Evolutionary conservation across 495 filamentous ascomycete genomes (phyloP), one percentile per base, ranked within the genome.

Genomic region (Glarea lozoyensis): DNA sequence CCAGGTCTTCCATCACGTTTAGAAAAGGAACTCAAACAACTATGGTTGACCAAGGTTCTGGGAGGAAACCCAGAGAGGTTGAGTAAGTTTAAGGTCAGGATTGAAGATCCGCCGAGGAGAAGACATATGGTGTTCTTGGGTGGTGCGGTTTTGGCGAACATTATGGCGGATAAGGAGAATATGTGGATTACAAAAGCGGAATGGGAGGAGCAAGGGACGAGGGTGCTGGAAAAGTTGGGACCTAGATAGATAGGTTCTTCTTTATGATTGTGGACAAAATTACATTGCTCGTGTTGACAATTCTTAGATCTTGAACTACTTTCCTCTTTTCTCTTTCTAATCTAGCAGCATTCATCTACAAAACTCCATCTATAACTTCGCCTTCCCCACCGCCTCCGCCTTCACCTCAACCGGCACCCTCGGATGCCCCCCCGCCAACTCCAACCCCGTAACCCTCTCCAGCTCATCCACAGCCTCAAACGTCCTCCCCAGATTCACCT

Each of bases 71-170:
- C 92, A 11, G 89, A 95, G 63, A 75, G 92, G 50, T 63, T 99
- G 50, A 88, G 77, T 65, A 99, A 97, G 81, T 97, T 99, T 75
- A 97, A 96, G 75, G 88, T 97, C 27, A 79, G 92, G 59, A 96
- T 99, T 64, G 93, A 99, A 58, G 92, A 99, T 60, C 93, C 92
- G 34, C 92, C 92, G 13, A 76, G 92, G 65, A 77, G 92, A 61
- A 77, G 89, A 59, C 93, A 99, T 65, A 97, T 99, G 92, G 93
- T 97, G 3, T 99, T 99, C 78, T 64, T 97, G 42, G 92, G 92
- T 45, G 92, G 92, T 57, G 93, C 92, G 7, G 93, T 99, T 36
- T 73, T 99, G 40, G 92, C 92, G 47, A 96, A 95, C 60, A 88
- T 98, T 67, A 97, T 98, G 81, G 88, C 92, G 37, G 88, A 97